Evolutionary conservation across 352 stramenopile species (phyloP).

Genomic region (Phytophthora meadii): DNA sequence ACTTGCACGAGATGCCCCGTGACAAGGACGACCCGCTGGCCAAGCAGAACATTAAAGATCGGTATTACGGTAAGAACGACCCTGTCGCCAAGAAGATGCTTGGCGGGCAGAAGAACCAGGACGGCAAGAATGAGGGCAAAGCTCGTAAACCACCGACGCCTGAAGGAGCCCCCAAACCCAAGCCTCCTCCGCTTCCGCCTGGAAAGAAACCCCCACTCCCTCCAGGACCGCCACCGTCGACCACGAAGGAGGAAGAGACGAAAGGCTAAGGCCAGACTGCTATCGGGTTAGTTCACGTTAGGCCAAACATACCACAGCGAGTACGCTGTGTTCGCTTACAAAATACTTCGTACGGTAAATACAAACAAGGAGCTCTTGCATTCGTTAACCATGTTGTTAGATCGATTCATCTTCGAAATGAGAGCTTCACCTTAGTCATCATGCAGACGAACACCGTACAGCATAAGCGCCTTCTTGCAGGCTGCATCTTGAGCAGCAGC

Average conservation of each 20-base stretch:
- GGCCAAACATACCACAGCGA: constrained; percentile 9
- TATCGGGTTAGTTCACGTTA: constrained; percentile 26
- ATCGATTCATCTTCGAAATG: too few relatives aligned
- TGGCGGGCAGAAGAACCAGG: constrained; percentile 38
- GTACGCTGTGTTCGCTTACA: constrained; percentile 9
- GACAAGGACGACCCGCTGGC: constrained; percentile 92
- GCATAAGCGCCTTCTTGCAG: constrained; percentile 64
- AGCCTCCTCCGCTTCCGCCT: constrained; percentile 59
- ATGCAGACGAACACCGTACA: constrained; percentile 68
- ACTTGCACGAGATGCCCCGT: constrained; percentile 95
- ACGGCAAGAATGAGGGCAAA: constrained; percentile 32
- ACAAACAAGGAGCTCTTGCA: constrained; percentile 4
- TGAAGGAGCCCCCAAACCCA: constrained; percentile 46
- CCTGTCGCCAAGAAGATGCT: constrained; percentile 94
- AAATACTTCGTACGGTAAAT: constrained; percentile 3
- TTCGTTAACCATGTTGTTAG: not conserved
- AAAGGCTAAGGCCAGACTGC: constrained; percentile 24
- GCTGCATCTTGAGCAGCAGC: constrained; percentile 73
- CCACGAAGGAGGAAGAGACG: constrained; percentile 28
- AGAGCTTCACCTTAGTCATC: constrained; percentile 38
- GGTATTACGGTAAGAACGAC: constrained; percentile 95
- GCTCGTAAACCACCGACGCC: constrained; percentile 22
- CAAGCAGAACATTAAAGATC: constrained; percentile 97
- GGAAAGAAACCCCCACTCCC: constrained; percentile 72
- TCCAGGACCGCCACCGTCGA: constrained; percentile 54